Conservation (phyloP, 805 yeast species). For the Saccharomyces cerevisiae region DNA sequence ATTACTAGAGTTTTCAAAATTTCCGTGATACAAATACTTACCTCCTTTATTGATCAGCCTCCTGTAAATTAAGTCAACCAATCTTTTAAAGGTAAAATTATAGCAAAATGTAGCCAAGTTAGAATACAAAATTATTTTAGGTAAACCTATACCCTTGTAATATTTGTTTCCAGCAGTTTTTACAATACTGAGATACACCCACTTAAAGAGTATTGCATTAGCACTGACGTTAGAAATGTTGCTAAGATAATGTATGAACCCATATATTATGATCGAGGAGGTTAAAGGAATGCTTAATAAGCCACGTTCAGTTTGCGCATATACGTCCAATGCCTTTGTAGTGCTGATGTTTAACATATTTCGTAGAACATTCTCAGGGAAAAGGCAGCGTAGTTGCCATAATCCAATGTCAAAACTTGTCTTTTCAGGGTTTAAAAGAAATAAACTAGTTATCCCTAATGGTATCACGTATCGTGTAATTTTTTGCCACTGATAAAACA, state of each 20-base stretch:
- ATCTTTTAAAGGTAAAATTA: not conserved
- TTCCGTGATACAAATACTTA: not conserved
- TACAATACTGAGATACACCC: not conserved
- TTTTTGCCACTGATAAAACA: constrained; percentile 1
- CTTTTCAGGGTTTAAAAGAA: constrained; percentile 12
- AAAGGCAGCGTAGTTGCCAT: constrained; percentile 22
- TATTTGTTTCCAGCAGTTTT: not conserved
- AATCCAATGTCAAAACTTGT: constrained; percentile 18
- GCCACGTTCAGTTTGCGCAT: constrained; percentile 17
- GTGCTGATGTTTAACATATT: constrained; percentile 19
- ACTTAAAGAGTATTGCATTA: not conserved
- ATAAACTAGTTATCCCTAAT: not conserved
- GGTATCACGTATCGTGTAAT: constrained; percentile 3
- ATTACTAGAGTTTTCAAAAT: not conserved
- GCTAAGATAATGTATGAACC: constrained; percentile 8
- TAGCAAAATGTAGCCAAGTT: not conserved
- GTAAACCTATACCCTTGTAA: not conserved
- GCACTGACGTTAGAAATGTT: not conserved
- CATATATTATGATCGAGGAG: constrained; percentile 14
- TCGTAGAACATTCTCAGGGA: constrained; percentile 22
- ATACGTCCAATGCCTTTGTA: constrained; percentile 25
- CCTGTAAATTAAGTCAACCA: not conserved
- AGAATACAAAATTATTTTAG: not conserved
- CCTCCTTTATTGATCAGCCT: not conserved
- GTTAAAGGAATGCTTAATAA: constrained; percentile 12